Evolutionary conservation across 768 basidiomycete genomes (phyloP), one percentile per base, ranked within the genome.

Genomic region (Serendipita sp.): DNA sequence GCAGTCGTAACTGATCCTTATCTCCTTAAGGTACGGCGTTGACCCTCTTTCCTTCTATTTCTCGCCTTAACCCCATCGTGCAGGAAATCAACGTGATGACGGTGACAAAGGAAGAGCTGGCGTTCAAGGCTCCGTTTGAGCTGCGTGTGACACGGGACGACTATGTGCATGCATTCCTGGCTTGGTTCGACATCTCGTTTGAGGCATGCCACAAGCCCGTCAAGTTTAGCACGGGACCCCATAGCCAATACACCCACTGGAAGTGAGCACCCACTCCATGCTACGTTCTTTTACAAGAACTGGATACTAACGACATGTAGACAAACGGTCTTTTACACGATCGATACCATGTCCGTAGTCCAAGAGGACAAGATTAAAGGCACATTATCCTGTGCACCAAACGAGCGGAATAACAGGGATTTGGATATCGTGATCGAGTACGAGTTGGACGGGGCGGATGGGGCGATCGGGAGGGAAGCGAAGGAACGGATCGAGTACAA

Each of bases 321-420:
- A 74, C 91, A 97, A 82, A 97, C 94, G 65, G 96, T 99, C 24
- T 98, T 99, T 79, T 99, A 99, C 76, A 96, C 94, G 44, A 88
- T 86, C 38, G 78, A 81, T 16, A 88, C 89, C 32, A 72, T 89
- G 64, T 85, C 84, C 4, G 76, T 92, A 38, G 79, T 77, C 60
- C 77, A 84, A 68, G 87, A 85, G 64, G 85, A 97, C 72, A 75
- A 76, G 60, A 84, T 99, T 73, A 75, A 74, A 18, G 96, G 96
- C 48, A 75, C 67, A 45, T 74, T 99, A 46, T 73, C 80, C 16
- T 95, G 93, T 72, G 83, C 86, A 3, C 96, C 96, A 24, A 99
- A 99, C 75, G 79, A 81, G 53, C 83, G 88, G 69, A 99, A 99
- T 77, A 89, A 89, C 73, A 87, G 96, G 53, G 96, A 99, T 72